Percentiles rank a stretch among this genome's conserved stretches.
Conservation (phyloP, 371 early-diverging fungal species). For the Mucor sp. region DNA sequence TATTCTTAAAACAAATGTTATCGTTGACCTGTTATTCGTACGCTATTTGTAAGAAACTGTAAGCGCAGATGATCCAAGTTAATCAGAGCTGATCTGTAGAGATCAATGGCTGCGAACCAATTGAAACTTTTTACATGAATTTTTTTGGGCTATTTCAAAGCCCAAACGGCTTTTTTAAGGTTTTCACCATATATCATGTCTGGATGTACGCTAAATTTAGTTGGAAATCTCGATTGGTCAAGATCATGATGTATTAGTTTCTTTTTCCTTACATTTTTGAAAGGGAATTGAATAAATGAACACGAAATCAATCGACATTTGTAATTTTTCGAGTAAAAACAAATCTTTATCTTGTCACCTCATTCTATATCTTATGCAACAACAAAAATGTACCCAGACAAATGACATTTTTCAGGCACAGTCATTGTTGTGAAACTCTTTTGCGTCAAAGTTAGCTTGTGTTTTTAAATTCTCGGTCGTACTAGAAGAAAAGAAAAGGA, state of each 20-base stretch:
- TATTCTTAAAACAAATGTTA: not conserved
- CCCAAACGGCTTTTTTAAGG: constrained; percentile 2
- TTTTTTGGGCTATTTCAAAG: not conserved
- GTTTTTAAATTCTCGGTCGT: not conserved
- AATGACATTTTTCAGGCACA: constrained; percentile 4
- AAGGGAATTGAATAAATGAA: not conserved
- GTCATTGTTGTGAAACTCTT: constrained; percentile 1
- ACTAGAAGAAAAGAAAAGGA: not conserved
- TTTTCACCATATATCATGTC: not conserved
- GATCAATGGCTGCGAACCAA: not conserved
- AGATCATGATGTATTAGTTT: not conserved
- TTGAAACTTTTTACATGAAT: not conserved
- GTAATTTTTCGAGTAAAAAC: not conserved
- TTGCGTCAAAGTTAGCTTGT: not conserved
- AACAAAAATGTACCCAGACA: not conserved
- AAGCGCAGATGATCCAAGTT: too few relatives aligned
- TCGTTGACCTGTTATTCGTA: too few relatives aligned
- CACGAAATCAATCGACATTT: not conserved
- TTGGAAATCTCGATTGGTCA: not conserved
- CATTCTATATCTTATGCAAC: not conserved
- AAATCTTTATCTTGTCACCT: not conserved
- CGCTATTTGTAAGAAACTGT: too few relatives aligned
- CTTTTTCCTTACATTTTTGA: not conserved
- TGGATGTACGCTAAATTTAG: not conserved
- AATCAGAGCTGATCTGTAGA: not conserved